Evolutionary conservation across 805 yeast genomes (phyloP).

Genomic region (Saccharomycopsis schoenii): DNA sequence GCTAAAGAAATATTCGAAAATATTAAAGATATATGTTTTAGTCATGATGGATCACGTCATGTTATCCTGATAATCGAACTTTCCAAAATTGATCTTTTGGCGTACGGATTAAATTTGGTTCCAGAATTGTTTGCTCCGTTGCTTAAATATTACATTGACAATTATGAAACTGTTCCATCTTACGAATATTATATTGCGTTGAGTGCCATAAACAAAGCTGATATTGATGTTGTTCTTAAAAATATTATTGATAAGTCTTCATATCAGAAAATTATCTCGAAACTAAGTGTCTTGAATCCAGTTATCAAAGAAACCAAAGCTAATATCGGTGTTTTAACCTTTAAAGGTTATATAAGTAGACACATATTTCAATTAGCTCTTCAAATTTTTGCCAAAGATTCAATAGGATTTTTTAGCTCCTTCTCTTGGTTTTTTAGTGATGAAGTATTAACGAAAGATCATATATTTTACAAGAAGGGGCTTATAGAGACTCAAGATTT

Average conservation of each 20-base stretch:
- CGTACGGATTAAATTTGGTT: background rate
- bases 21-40: conserved; percentile 1
- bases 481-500: background rate
- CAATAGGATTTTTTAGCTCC: background rate
- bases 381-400: conserved; percentile 2
- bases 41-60: background rate
- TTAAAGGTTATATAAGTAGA: background rate
- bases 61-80: conserved; percentile 10
- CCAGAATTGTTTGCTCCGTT: conserved; percentile 5
- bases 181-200: conserved; percentile 7
- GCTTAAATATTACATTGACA: background rate
- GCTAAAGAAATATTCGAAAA: conserved; percentile 2
- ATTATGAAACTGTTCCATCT: background rate
- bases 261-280: background rate
- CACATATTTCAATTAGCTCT: background rate
- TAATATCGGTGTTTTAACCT: background rate
- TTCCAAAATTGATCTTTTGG: conserved; percentile 7
- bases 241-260: background rate
- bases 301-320: conserved; percentile 10
- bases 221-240: background rate
- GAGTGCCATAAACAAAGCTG: conserved; percentile 1
- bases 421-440: background rate
- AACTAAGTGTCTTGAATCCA: background rate
- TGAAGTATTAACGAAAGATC: background rate
- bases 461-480: background rate